These are phyloP conservation scores for Ceratocystiopsis sp. DNA, from an alignment of 2,329 filamentous ascomycete genomes.

Conservation along the genomic window DNA sequence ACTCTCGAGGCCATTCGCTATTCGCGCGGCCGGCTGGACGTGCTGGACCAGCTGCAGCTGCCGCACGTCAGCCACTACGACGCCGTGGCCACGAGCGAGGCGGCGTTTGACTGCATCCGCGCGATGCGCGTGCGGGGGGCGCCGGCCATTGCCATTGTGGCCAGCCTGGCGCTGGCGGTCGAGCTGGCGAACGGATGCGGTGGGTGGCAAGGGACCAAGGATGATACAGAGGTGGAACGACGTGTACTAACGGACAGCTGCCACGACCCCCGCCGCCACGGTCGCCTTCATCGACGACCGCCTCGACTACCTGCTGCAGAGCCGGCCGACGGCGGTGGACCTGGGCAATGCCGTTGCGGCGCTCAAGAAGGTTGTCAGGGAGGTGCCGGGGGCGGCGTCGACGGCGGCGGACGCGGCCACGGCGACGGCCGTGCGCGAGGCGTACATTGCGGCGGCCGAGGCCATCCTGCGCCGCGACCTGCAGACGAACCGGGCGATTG, in stretches of 20 bases:
- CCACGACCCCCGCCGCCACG: conserved; percentile 33
- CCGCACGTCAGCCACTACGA: conserved; percentile 71
- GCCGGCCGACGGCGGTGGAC: conserved; percentile 87
- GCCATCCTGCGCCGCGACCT: conserved; percentile 77
- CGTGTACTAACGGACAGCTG: conserved; percentile 14
- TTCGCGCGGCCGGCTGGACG: conserved; percentile 50
- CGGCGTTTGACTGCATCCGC: conserved; percentile 70
- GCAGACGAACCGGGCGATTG: conserved; percentile 73
- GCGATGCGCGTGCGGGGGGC: conserved; percentile 69
- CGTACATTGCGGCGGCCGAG: conserved; percentile 68
- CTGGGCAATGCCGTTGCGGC: conserved; percentile 76
- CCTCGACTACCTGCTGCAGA: conserved; percentile 73
- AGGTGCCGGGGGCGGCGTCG: conserved; percentile 22
- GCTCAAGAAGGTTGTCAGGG: conserved; percentile 47
- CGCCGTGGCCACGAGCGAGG: conserved; percentile 47
- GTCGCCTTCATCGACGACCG: conserved; percentile 58
- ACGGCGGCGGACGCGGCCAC: conserved; percentile 20
- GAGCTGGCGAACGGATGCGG: conserved; percentile 46
- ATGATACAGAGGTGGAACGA: background rate
- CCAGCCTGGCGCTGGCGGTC: conserved; percentile 71
- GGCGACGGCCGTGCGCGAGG: conserved; percentile 40
- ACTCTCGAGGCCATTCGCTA: conserved; percentile 67
- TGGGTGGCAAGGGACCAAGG: background rate
- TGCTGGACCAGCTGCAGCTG: conserved; percentile 69
- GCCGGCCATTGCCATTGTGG: conserved; percentile 96